Evolutionary conservation across 352 stramenopile genomes (phyloP), one percentile per base, ranked within the genome.

Genomic region (Thraustochytrium sp.): DNA sequence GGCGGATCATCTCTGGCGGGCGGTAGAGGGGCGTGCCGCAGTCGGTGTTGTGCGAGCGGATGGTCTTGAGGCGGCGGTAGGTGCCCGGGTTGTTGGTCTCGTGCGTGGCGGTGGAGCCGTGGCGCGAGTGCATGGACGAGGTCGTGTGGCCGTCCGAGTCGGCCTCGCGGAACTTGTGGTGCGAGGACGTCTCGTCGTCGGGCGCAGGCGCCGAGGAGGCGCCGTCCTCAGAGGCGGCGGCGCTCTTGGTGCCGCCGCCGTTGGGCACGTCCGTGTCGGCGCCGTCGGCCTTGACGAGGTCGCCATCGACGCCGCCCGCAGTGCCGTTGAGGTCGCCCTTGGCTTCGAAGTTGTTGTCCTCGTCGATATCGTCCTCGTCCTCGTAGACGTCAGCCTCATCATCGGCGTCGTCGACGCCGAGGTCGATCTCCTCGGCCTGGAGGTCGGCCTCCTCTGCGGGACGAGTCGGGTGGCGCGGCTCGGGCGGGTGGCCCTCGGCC

Each of bases 391-490:
- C 46, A 23, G 29, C 26, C 36, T 75, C 46, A 89, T 95, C 90
- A 23, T 87, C 85, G 3, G 90, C 89, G 0, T 82, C 62, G 65
- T 94, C 93, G 54, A 95, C 85, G 11, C 91, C 90, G 59, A 94
- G 89, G 40, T 92, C 88, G 2, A 94, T 84, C 78, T 95, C 91
- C 9, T 91, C 92, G 18, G 89, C n/a, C n/a, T n/a, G n/a, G n/a
- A n/a, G n/a, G n/a, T n/a, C n/a, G n/a, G n/a, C 36, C 90, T 91
- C 89, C 96, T 94, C 74, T 95, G 90, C 8, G 95, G 85, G 40
- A 96, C 90, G 78, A 94, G n/a, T 95, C 48, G 92, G 91, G 80
- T 96, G 93, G 84, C 95, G 89, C 73, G 91, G 95, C 46, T 92
- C 89, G 78, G 93, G 91, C 48, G 95, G 86, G 82, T 94, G 92